Conservation (phyloP, 176 grass and related monocot species). For the Oryza meridionalis region DNA sequence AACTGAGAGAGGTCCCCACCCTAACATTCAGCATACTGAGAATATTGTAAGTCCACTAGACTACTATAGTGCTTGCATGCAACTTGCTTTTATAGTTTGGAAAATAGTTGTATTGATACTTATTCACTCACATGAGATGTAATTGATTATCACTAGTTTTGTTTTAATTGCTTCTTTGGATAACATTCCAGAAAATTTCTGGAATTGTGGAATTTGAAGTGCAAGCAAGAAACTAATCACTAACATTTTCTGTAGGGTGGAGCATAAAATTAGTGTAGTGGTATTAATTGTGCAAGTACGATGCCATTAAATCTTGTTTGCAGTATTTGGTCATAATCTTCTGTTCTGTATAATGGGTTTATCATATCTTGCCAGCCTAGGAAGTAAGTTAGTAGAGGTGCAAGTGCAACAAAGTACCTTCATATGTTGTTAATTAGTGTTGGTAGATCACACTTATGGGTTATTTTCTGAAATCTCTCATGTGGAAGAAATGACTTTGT, state of each 20-base stretch:
- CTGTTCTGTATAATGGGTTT: background rate
- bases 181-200: background rate
- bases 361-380: background rate
- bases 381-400: background rate
- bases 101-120: background rate
- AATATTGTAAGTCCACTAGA: conserved; percentile 48
- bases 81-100: background rate
- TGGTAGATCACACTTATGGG: background rate
- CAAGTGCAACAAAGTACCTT: background rate
- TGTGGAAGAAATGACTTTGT: background rate
- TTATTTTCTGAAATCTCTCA: conserved; percentile 9
- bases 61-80: conserved; percentile 20
- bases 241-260: background rate
- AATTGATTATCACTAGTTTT: background rate
- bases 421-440: background rate
- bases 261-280: background rate
- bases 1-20: conserved; percentile 41
- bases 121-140: conserved; percentile 9
- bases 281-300: background rate
- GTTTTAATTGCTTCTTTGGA: background rate
- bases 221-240: background rate
- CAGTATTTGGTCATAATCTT: background rate
- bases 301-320: background rate
- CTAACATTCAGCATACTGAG: conserved; percentile 35
- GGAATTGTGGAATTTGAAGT: background rate